phyloP scores from a whole-genome alignment of 1,284 basidiomycete species.

The Leccinum fallax region DNA sequence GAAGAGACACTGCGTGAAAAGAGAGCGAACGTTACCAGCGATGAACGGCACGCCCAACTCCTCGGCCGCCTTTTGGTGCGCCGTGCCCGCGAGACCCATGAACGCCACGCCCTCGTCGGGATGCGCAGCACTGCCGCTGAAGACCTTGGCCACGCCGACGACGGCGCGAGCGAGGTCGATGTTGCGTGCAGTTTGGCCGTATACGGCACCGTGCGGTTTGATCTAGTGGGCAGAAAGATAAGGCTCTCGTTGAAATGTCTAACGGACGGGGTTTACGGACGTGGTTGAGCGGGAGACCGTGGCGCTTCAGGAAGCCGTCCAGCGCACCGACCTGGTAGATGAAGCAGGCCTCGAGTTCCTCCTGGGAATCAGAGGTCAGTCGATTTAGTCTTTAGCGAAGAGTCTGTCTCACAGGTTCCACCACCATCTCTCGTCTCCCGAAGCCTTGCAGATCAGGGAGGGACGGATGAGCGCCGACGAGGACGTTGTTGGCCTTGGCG shows the following conservation, averaged over 20 bases:
- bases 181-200: slow-evolving; percentile 55
- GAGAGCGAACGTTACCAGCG: slow-evolving; percentile 43
- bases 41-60: slow-evolving; percentile 59
- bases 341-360: slow-evolving; percentile 59
- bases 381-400: background rate
- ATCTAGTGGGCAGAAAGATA: slow-evolving; percentile 32
- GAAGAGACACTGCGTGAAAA: background rate
- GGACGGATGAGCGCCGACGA: slow-evolving; percentile 63
- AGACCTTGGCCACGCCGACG: slow-evolving; percentile 52
- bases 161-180: slow-evolving; percentile 53
- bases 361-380: slow-evolving; percentile 27
- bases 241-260: background rate
- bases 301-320: slow-evolving; percentile 52
- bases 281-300: slow-evolving; percentile 54
- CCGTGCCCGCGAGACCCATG: slow-evolving; percentile 61
- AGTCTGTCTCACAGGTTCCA: slow-evolving; percentile 47
- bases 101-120: slow-evolving; percentile 45
- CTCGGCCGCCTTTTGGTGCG: slow-evolving; percentile 54
- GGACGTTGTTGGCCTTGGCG: slow-evolving; percentile 54
- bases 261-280: slow-evolving; percentile 31
- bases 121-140: slow-evolving; percentile 31
- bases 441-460: slow-evolving; percentile 66
- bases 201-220: slow-evolving; percentile 60
- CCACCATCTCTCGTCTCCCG: slow-evolving; percentile 61
- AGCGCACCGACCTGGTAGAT: slow-evolving; percentile 66